Base-by-base conservation (phyloP, 805 yeast species). In the Lipomyces yamadae region DNA sequence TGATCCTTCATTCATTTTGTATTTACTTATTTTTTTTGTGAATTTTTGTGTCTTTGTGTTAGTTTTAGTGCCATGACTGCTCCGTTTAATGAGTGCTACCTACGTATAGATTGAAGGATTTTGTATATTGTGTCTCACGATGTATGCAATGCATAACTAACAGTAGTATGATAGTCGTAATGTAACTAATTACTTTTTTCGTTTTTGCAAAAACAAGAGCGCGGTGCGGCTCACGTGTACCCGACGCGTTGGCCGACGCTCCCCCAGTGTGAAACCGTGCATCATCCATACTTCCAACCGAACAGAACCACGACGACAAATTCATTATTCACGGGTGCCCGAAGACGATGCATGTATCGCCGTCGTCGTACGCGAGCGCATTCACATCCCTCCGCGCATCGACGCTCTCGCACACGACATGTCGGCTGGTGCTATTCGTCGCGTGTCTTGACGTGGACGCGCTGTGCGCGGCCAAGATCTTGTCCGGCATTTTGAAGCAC, bases 361-460 rank as follows among this genome's bases (percentile, higher is more conserved):
- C 96, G 13, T 81, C 84, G 42, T 84, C 89, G 76, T 91, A 90
- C 76, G 83, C 85, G 15, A 79, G 78, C 68, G 88, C 90, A 11
- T 92, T 92, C 78, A 82, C 84, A 61, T 87, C 84, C 61, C 88
- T 94, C 68, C 82, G 86, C 72, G 80, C 82, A 63, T 84, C 90
- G n/a, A 88, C 96, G 2, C 78, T 91, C 62, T 88, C 97, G 13
- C 98, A 93, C 77, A 89, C 97, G n/a, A 89, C 97, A 4, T 95
- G 98, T 76, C 90, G 90, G 74, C 79, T 93, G 65, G 92, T 91
- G 33, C 81, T 95, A 8, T 92, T 94, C 76, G 97, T 92, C 30
- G 90, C 98, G 2, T 91, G 97, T 78, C 81, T 94, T 70, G 91
- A 89, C 76, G 88, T 95, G 35, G 99, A 95, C 79, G 92, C 98